phyloP scores from a whole-genome alignment of 192 early-diverging fungal genomes.

The Linnemannia zychae region DNA sequence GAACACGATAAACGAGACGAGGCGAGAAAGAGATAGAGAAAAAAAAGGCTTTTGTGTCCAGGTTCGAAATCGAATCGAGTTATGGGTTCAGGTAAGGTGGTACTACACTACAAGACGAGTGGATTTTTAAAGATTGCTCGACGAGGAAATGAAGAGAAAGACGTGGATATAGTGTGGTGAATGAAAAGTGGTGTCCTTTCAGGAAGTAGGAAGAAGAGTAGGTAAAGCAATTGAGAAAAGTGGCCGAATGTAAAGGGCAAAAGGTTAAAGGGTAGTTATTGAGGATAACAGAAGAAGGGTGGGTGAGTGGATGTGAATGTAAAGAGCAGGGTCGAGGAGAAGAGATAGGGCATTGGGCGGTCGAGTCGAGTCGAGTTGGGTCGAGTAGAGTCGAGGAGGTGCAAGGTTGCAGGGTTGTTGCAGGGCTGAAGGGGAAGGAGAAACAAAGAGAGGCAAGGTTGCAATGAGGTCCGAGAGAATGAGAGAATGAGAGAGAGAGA shows the following conservation, averaged over 20 bases:
- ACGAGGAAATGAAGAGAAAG: neutral
- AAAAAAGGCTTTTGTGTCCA: neutral
- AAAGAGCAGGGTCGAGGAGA: neutral
- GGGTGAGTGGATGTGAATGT: neutral
- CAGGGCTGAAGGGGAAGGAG: no score
- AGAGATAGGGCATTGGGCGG: neutral
- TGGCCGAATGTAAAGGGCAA: neutral
- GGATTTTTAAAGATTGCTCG: neutral
- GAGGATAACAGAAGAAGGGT: neutral
- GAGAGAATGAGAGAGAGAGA: neutral
- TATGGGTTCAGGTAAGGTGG: no score
- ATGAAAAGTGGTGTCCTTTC: neutral
- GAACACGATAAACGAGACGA: neutral
- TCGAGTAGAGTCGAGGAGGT: neutral
- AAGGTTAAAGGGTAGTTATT: neutral
- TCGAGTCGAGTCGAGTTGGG: neutral
- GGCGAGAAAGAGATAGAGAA: neutral
- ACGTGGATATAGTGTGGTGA: neutral
- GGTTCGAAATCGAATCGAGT: slow-evolving; percentile 3
- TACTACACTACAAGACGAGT: neutral
- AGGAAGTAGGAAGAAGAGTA: neutral
- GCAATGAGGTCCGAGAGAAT: neutral
- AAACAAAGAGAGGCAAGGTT: neutral
- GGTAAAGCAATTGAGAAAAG: neutral
- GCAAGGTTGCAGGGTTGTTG: no score